Percentiles rank a stretch among this genome's conserved stretches.
These are phyloP conservation scores for Cladorrhinum sp. DNA, from an alignment of 2,329 filamentous ascomycete species.

Conservation along the genomic window DNA sequence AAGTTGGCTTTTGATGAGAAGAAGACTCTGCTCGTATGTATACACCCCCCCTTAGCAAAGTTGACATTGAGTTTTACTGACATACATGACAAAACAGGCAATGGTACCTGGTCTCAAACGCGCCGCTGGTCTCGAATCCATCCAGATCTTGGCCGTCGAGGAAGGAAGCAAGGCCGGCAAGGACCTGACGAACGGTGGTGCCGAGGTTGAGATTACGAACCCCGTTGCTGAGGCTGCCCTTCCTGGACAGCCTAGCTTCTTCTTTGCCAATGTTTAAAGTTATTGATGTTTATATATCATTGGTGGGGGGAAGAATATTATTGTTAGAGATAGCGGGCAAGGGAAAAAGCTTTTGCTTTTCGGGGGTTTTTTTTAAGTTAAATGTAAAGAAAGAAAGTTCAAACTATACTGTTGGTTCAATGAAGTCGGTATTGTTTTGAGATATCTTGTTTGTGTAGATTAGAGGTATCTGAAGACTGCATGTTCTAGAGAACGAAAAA, in stretches of 20 bases:
- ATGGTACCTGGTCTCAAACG: slow-evolving; percentile 80
- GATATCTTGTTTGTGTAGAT: too few relatives aligned
- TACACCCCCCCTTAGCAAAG: background rate
- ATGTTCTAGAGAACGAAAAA: too few relatives aligned
- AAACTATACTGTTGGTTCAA: too few relatives aligned
- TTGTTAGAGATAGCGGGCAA: too few relatives aligned
- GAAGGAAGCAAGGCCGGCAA: slow-evolving; percentile 66
- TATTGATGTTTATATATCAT: background rate
- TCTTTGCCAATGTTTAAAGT: slow-evolving; percentile 71
- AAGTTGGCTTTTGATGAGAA: slow-evolving; percentile 86
- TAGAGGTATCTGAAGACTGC: too few relatives aligned
- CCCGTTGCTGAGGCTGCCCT: slow-evolving; percentile 69
- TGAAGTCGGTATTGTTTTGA: too few relatives aligned
- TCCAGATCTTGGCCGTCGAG: slow-evolving; percentile 70
- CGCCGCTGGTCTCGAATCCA: slow-evolving; percentile 64
- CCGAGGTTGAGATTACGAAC: slow-evolving; percentile 57
- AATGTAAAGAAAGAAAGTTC: too few relatives aligned
- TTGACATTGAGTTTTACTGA: background rate
- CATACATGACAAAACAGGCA: slow-evolving; percentile 40
- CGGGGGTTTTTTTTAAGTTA: too few relatives aligned
- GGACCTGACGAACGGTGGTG: slow-evolving; percentile 47
- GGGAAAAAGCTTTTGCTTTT: too few relatives aligned
- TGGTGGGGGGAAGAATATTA: background rate
- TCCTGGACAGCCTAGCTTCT: slow-evolving; percentile 77
- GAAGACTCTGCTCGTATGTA: slow-evolving; percentile 52